Conservation (phyloP, 2,329 filamentous ascomycete genomes). For the Onygenales sp. region DNA sequence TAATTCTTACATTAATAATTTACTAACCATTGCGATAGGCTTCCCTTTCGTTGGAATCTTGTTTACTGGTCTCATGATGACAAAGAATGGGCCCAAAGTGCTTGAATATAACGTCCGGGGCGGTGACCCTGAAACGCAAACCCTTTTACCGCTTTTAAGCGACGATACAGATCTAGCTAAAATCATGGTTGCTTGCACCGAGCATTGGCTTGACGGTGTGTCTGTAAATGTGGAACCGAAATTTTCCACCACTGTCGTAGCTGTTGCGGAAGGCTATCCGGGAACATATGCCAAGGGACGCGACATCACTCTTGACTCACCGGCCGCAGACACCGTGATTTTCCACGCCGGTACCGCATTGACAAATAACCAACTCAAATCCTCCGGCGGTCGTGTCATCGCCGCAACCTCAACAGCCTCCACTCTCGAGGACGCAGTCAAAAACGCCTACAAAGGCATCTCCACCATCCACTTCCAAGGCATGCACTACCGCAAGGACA, state of each 20-base stretch:
- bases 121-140: conserved; percentile 87
- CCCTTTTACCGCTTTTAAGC: conserved; percentile 67
- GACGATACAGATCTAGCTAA: conserved; percentile 74
- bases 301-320: conserved; percentile 47
- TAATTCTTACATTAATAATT: neutral
- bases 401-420: conserved; percentile 73
- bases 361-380: conserved; percentile 55
- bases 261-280: conserved; percentile 86
- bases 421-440: conserved; percentile 71
- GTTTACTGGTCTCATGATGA: conserved; percentile 76
- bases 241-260: conserved; percentile 86
- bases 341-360: conserved; percentile 88
- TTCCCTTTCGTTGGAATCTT: conserved; percentile 37
- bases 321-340: conserved; percentile 52
- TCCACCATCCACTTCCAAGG: conserved; percentile 70
- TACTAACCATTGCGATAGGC: conserved; percentile 13
- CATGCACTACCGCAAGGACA: conserved; percentile 90
- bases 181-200: conserved; percentile 76
- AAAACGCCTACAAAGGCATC: conserved; percentile 78
- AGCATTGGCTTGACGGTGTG: conserved; percentile 62
- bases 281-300: conserved; percentile 74
- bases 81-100: conserved; percentile 66
- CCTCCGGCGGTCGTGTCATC: conserved; percentile 83
- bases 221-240: conserved; percentile 56
- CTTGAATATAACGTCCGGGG: conserved; percentile 92